Evolutionary conservation across 2,329 filamentous ascomycete genomes (phyloP).

Genomic region (Drechslerella coelobrocha): DNA sequence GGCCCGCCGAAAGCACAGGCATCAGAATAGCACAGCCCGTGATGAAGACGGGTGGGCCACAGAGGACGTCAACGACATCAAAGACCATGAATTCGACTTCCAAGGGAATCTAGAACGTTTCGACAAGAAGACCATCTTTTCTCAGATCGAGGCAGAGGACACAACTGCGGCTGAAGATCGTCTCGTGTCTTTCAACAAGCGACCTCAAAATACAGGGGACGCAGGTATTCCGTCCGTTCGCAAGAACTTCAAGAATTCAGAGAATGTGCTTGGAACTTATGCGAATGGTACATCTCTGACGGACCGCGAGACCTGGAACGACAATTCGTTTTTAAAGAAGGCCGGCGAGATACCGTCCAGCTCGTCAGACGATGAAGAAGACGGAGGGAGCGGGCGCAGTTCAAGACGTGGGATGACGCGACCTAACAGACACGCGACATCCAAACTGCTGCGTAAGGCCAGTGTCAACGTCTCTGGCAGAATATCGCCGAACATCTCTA

Average conservation of each 20-base stretch:
- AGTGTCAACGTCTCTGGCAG: slow-evolving; percentile 48
- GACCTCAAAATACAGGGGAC: slow-evolving; percentile 61
- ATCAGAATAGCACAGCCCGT: slow-evolving; percentile 58
- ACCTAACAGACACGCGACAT: slow-evolving; percentile 42
- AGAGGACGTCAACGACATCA: slow-evolving; percentile 91
- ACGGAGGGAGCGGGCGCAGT: slow-evolving; percentile 61
- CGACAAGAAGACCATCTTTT: slow-evolving; percentile 89
- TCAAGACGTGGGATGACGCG: slow-evolving; percentile 59
- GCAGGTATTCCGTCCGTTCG: slow-evolving; percentile 60
- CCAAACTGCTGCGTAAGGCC: slow-evolving; percentile 51
- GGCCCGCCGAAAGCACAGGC: slow-evolving; percentile 61
- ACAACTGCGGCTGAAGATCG: slow-evolving; percentile 86
- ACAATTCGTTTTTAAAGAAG: slow-evolving; percentile 56
- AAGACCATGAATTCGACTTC: slow-evolving; percentile 94
- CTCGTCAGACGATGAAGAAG: slow-evolving; percentile 69
- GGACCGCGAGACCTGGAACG: slow-evolving; percentile 67
- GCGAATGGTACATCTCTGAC: slow-evolving; percentile 57
- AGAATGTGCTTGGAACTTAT: slow-evolving; percentile 79
- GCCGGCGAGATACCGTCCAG: slow-evolving; percentile 29
- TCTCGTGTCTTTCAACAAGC: slow-evolving; percentile 86
- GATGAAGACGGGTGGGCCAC: slow-evolving; percentile 88
- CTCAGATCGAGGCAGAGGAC: slow-evolving; percentile 83
- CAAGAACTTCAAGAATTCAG: slow-evolving; percentile 88
- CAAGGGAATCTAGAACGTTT: slow-evolving; percentile 88
- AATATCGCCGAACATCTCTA: slow-evolving; percentile 45